Conservation (phyloP, 495 filamentous ascomycete species). For the Penicillium odoratum region DNA sequence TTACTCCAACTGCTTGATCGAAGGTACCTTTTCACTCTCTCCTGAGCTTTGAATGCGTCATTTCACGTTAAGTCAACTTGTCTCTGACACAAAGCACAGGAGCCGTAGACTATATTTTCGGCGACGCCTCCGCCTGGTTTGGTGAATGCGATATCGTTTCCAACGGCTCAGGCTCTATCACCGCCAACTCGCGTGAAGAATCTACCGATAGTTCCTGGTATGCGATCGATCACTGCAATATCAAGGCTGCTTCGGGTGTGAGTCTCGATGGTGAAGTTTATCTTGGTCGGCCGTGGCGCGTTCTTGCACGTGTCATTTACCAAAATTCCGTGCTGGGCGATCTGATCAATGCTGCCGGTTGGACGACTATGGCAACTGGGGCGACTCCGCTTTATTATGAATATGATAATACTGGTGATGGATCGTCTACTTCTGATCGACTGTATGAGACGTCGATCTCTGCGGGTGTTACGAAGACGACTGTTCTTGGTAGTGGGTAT, state of each 20-base stretch:
- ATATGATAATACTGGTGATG: slow-evolving; percentile 58
- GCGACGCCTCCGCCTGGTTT: slow-evolving; percentile 65
- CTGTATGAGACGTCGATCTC: slow-evolving; percentile 51
- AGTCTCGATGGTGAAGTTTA: slow-evolving; percentile 55
- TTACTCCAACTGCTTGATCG: slow-evolving; percentile 56
- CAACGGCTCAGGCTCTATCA: slow-evolving; percentile 48
- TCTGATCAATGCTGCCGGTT: slow-evolving; percentile 63
- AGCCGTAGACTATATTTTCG: slow-evolving; percentile 65
- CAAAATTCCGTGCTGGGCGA: slow-evolving; percentile 55
- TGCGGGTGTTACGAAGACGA: slow-evolving; percentile 46
- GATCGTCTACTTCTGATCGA: slow-evolving; percentile 55
- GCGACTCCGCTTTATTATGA: slow-evolving; percentile 54
- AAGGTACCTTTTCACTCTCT: slow-evolving; percentile 32
- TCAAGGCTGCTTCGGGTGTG: slow-evolving; percentile 47
- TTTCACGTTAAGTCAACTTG: no score
- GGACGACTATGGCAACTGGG: slow-evolving; percentile 52
- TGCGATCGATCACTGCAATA: slow-evolving; percentile 59
- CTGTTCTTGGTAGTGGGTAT: slow-evolving; percentile 54
- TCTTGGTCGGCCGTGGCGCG: slow-evolving; percentile 67
- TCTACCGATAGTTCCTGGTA: slow-evolving; percentile 58
- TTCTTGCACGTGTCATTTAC: slow-evolving; percentile 64
- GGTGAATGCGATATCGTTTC: slow-evolving; percentile 60
- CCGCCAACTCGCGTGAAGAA: slow-evolving; percentile 58
- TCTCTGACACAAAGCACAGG: slow-evolving; percentile 13
- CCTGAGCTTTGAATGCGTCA: no score